Base-by-base conservation (phyloP, 2,329 filamentous ascomycete species). In the Chaetoscypha palmicola region DNA sequence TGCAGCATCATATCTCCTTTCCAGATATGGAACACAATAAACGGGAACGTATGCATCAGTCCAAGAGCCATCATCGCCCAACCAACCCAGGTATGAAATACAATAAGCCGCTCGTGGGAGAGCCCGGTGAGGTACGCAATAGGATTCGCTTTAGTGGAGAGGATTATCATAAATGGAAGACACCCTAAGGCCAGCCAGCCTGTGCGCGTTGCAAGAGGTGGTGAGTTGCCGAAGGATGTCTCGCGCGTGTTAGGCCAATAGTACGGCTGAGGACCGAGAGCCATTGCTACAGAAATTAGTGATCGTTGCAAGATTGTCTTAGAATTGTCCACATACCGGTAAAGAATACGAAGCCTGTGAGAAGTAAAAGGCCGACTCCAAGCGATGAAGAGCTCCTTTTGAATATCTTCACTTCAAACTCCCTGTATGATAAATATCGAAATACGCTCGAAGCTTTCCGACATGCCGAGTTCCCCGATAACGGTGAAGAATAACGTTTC, bases 101-200 rank as follows among this genome's bases (percentile, higher is more conserved):
- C 88, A 57, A 94, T 94, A 38, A 96, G 73, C 35, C 89, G 76
- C 63, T 96, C 90, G 20, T 91, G 89, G 2, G 88, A 86, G 50
- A 96, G 89, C 4, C 90, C 90, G 2, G 89, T 94, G 43, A 95
- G 64, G 40, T 89, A 65, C 1, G 83, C 83, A 44, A 96, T 74
- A 24, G 94, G 60, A 59, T 95, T 96, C 12, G 86, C 83, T 65
- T 95, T 87, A 9, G 91, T 78, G 14, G 81, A 85, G 34, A 94
- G 69, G 50, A 94, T 90, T 87, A 47, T 49, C 3, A 53, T 28
- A 34, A 51, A 96, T 0, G 90, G 90, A 38, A 91, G 81, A 71
- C 94, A 75, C 10, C 89, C 86, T 8, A 95, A 81, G 7, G 90
- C 81, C 46, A 95, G 78, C 90, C 95, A 95, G 40, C 90, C 90